A percentile compares a stretch with the other conserved stretches of the same genome.
These are phyloP conservation scores for Mollisia scopiformis DNA, from an alignment of 2,329 filamentous ascomycete genomes.

Conservation along the genomic window DNA sequence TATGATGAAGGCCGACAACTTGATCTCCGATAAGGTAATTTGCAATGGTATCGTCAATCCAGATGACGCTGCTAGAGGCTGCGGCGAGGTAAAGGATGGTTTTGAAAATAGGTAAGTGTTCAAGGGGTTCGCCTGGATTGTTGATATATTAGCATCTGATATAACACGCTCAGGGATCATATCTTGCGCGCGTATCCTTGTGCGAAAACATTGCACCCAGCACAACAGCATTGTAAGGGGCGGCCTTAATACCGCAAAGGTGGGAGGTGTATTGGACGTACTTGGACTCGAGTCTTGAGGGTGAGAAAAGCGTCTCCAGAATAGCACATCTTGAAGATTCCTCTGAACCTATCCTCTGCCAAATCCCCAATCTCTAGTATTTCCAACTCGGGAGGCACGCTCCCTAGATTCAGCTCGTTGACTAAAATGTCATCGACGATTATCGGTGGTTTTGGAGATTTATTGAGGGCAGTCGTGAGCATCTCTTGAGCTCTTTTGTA, in stretches of 20 bases:
- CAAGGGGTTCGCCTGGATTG: constrained; percentile 80
- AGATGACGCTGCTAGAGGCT: constrained; percentile 87
- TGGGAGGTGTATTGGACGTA: constrained; percentile 46
- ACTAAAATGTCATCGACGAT: constrained; percentile 99
- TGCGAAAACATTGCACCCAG: constrained; percentile 30
- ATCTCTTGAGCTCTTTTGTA: constrained; percentile 91
- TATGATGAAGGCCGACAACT: constrained; percentile 95
- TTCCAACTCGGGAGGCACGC: constrained; percentile 91
- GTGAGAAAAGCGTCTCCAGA: constrained; percentile 94
- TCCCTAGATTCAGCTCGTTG: constrained; percentile 95
- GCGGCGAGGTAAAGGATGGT: constrained; percentile 88
- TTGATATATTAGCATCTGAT: constrained; percentile 53
- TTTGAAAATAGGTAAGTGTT: constrained; percentile 95
- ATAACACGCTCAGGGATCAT: constrained; percentile 28
- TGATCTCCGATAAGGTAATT: constrained; percentile 94
- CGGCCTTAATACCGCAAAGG: not conserved
- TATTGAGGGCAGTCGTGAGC: constrained; percentile 93
- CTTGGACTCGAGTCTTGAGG: constrained; percentile 92
- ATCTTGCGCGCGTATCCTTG: constrained; percentile 36
- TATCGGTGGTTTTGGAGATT: constrained; percentile 95
- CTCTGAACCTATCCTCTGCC: constrained; percentile 93
- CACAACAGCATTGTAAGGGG: constrained; percentile 11
- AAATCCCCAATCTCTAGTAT: constrained; percentile 97
- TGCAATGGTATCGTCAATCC: constrained; percentile 96
- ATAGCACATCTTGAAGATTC: constrained; percentile 99